Base-by-base conservation (phyloP, 805 yeast genomes). In the Candida tibetensis region DNA sequence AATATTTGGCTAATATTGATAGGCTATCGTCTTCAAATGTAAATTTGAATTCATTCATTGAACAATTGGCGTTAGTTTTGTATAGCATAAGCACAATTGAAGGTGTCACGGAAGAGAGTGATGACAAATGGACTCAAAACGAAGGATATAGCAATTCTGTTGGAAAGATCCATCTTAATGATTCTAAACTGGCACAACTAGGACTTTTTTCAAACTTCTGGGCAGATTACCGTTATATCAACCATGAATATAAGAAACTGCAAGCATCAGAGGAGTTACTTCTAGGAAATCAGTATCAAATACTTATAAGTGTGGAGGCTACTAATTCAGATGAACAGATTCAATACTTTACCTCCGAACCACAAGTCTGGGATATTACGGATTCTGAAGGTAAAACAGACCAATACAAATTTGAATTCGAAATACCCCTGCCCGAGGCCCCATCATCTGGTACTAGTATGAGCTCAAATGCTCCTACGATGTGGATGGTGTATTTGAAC, bases 171-270 rank as follows among this genome's bases (percentile, higher is more conserved):
- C 30, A 36, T 8, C 44, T 60, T 14, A 64, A 68, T 42, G 57
- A 63, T 37, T 33, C 42, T 4, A 35, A 32, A 1, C 27, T 28
- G 5, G 46, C 48, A 4, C 44, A 52, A 32, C 44, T 68, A 17
- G 74, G 74, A 0, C 39, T 66, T 10, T 61, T 59, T 31, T 42
- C 64, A n/a, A 52, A 53, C 6, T 68, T 49, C 37, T 69, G 73
- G 73, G 48, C 52, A 32, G 70, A 64, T 37, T 51, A 40, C 21
- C 45, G 66, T 21, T 51, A 33, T 32, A 44, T 63, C 12, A 55
- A 59, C 41, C 60, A 55, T 23, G 55, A 57, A 32, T 45, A 48
- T 30, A 28, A 34, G 31, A 4, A 13, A 15, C 29, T 21, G 16
- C 19, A 27, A 22, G 16, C 32, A 14, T n/a, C 10, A 12, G 22